These are phyloP conservation scores for Circinella minor DNA, from an alignment of 371 early-diverging fungal genomes.

Conservation along the genomic window DNA sequence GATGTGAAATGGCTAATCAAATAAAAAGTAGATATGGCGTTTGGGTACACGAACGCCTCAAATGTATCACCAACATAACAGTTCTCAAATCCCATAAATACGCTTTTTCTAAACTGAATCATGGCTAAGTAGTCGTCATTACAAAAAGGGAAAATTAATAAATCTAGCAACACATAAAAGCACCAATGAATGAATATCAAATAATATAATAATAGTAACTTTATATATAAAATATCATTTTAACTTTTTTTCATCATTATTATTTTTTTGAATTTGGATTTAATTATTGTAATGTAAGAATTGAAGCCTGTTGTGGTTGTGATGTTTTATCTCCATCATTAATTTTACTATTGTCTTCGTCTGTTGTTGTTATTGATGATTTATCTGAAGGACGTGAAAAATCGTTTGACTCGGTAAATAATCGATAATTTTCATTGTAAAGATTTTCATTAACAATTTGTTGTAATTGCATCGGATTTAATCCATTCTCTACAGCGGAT, in stretches of 20 bases:
- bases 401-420: conserved; percentile 18
- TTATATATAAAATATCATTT: too few relatives aligned
- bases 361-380: not conserved
- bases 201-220: too few relatives aligned
- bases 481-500: conserved; percentile 41
- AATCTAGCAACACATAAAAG: too few relatives aligned
- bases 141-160: too few relatives aligned
- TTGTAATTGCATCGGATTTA: conserved; percentile 47
- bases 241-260: not conserved
- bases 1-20: too few relatives aligned
- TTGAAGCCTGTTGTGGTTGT: not conserved
- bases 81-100: not conserved
- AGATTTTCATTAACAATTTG: conserved; percentile 35
- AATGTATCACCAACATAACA: not conserved
- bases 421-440: conserved; percentile 44
- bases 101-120: too few relatives aligned
- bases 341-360: not conserved
- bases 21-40: too few relatives aligned
- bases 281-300: not conserved
- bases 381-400: conserved; percentile 2
- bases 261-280: not conserved
- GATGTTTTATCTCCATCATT: not conserved
- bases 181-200: too few relatives aligned
- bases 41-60: too few relatives aligned
- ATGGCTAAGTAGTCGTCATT: too few relatives aligned